Base-by-base conservation (phyloP, 2,329 filamentous ascomycete genomes). In the Alternaria consortialis region DNA sequence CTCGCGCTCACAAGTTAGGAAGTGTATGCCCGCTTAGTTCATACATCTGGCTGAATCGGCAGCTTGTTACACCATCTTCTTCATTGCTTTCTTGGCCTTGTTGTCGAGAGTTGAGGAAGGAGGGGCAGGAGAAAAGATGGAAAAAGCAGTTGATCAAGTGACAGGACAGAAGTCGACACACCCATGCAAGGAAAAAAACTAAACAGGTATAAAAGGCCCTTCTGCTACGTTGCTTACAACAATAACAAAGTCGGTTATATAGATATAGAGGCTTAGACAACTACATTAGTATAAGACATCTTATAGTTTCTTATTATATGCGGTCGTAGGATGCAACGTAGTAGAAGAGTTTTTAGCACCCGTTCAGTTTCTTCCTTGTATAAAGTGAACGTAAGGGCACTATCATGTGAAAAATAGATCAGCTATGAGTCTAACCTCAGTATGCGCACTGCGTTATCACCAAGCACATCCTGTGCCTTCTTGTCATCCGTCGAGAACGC, bases 381-480 rank as follows among this genome's bases (percentile, higher is more conserved):
- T 20, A 2, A 20, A 20, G 20, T 20, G 20, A 20, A 29, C 27
- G 27, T 29, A 8, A 29, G 27, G 8, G 27, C 27, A 29, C 6
- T 6, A 29, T 29, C 27, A 29, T 29, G 27, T 29, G 6, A 29
- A 8, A 29, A 7, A 20, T 29, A 8, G 2, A 42, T 7, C 12
- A n/a, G 15, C 20, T 42, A 25, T 4, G 20, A 64, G 2, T 71
- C 67, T 27, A 79, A 63, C 34, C 69, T 69, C 51, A 90, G 74
- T 48, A 88, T 81, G 15, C 82, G 78, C 15, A 86, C 78, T 4
- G 88, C 88, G 69, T 90, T 90, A 2, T 80, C 81, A 6, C 88
- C 87, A 79, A 90, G 83, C 9, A 89, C 84, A 20, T 80, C 84
- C n/a, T 81, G 77, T 13, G 83, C 84, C 13, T 81, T 80, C 7